Percentiles rank a stretch among this genome's conserved stretches.
phyloP scores from a whole-genome alignment of 1,284 basidiomycete genomes.

The Melampsora americana region DNA sequence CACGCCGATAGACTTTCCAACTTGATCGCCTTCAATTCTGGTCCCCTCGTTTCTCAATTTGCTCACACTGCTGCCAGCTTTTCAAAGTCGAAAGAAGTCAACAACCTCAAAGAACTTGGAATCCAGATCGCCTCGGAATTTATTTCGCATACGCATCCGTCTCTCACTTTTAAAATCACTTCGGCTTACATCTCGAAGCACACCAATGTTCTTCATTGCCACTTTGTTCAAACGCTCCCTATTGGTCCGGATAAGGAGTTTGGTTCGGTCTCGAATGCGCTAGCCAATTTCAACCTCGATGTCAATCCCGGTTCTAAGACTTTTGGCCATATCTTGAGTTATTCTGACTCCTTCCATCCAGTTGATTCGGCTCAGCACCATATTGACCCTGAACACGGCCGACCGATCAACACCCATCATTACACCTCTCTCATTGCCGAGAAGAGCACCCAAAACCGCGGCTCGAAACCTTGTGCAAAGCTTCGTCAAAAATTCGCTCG shows the following conservation, averaged over 20 bases:
- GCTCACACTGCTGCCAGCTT: neutral
- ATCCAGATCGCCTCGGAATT: conserved; percentile 16
- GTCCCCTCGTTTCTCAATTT: conserved; percentile 1
- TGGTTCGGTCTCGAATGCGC: conserved; percentile 67
- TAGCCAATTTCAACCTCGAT: conserved; percentile 82
- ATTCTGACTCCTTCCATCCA: conserved; percentile 34
- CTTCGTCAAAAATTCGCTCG: conserved; percentile 25
- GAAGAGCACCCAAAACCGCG: neutral
- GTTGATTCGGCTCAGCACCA: neutral
- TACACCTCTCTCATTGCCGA: neutral
- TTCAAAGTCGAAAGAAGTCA: conserved; percentile 13
- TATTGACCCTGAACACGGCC: neutral
- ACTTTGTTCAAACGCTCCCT: conserved; percentile 62
- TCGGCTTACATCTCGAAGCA: conserved; percentile 47
- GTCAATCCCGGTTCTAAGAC: conserved; percentile 45
- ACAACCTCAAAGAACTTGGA: conserved; percentile 12
- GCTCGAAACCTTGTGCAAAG: neutral
- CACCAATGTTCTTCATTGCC: conserved; percentile 47
- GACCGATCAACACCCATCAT: neutral
- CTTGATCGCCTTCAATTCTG: conserved; percentile 22
- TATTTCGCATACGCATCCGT: conserved; percentile 45
- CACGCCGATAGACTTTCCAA: neutral
- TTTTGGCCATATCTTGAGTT: conserved; percentile 27
- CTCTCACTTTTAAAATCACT: conserved; percentile 46
- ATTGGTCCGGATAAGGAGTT: neutral